Evolutionary conservation across 2,329 filamentous ascomycete species (phyloP).

Genomic region (Erysiphe pulchra): DNA sequence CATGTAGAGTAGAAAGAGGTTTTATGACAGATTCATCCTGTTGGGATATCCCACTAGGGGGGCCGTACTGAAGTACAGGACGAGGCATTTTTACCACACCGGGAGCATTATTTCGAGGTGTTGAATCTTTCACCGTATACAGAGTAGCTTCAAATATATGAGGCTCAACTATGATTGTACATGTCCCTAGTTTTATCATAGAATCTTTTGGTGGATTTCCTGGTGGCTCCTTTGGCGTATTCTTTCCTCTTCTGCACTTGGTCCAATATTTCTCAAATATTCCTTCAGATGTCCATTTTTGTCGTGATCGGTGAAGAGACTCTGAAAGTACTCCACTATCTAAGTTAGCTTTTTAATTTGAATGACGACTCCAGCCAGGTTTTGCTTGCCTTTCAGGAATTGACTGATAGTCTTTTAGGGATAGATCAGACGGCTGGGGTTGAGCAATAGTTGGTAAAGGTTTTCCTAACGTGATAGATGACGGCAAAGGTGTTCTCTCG

Average conservation of each 20-base stretch:
- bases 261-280: slow-evolving; percentile 59
- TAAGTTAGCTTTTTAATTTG: slow-evolving; percentile 3
- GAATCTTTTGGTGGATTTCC: slow-evolving; percentile 44
- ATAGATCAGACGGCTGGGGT: slow-evolving; percentile 36
- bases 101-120: slow-evolving; percentile 18
- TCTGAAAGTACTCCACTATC: slow-evolving; percentile 47
- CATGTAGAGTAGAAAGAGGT: not conserved
- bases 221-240: slow-evolving; percentile 30
- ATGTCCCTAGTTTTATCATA: slow-evolving; percentile 47
- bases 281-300: slow-evolving; percentile 45
- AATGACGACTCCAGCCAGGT: not conserved
- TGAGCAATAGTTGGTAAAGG: slow-evolving; percentile 45
- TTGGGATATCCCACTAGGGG: slow-evolving; percentile 26
- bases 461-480: slow-evolving; percentile 34
- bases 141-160: slow-evolving; percentile 56
- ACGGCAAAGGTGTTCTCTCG: slow-evolving; percentile 24
- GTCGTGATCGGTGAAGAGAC: slow-evolving; percentile 45
- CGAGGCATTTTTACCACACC: slow-evolving; percentile 16
- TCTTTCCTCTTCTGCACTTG: slow-evolving; percentile 44
- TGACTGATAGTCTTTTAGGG: slow-evolving; percentile 42
- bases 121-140: slow-evolving; percentile 42
- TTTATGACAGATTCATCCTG: not conserved
- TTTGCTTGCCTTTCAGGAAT: slow-evolving; percentile 38
- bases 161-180: slow-evolving; percentile 53
- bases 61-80: slow-evolving; percentile 39